These are phyloP conservation scores for Pelargonium hybrid DNA, from an alignment of 441 rosid species.

Conservation along the genomic window DNA sequence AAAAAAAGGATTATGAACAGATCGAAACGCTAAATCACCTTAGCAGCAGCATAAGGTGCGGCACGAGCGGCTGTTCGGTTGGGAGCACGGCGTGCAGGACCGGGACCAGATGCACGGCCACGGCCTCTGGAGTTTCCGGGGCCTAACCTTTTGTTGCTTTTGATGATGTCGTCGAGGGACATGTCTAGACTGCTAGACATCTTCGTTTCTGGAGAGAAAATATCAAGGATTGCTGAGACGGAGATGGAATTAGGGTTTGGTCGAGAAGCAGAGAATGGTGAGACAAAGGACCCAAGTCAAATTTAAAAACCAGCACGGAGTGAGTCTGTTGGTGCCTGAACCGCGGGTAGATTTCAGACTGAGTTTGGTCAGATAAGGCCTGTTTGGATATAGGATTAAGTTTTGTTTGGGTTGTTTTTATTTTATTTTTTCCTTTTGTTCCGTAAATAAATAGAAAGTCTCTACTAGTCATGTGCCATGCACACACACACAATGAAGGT, in stretches of 20 bases:
- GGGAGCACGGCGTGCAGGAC: slow-evolving; percentile 60
- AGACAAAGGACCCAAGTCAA: neutral
- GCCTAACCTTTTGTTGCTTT: slow-evolving; percentile 57
- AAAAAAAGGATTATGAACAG: neutral
- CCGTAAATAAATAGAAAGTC: too few relatives aligned
- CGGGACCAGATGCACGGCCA: slow-evolving; percentile 60
- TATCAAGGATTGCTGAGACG: neutral
- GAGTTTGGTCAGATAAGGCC: too few relatives aligned
- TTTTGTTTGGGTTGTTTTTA: too few relatives aligned
- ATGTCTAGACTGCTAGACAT: slow-evolving; percentile 84
- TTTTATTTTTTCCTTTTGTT: too few relatives aligned
- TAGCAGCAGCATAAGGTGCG: slow-evolving; percentile 49
- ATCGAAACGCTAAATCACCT: slow-evolving; percentile 29
- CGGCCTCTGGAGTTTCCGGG: slow-evolving; percentile 43
- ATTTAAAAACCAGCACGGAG: neutral
- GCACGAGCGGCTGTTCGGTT: slow-evolving; percentile 51
- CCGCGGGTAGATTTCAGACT: too few relatives aligned
- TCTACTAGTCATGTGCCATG: too few relatives aligned
- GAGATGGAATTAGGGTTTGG: neutral
- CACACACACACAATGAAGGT: too few relatives aligned
- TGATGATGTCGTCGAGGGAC: slow-evolving; percentile 91
- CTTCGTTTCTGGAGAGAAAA: neutral
- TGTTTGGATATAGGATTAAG: too few relatives aligned
- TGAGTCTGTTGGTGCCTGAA: too few relatives aligned
- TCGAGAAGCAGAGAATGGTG: neutral